Evolutionary conservation across 768 basidiomycete species (phyloP), one percentile per base, ranked within the genome.

Genomic region (Candolleomyces eurysporus): DNA sequence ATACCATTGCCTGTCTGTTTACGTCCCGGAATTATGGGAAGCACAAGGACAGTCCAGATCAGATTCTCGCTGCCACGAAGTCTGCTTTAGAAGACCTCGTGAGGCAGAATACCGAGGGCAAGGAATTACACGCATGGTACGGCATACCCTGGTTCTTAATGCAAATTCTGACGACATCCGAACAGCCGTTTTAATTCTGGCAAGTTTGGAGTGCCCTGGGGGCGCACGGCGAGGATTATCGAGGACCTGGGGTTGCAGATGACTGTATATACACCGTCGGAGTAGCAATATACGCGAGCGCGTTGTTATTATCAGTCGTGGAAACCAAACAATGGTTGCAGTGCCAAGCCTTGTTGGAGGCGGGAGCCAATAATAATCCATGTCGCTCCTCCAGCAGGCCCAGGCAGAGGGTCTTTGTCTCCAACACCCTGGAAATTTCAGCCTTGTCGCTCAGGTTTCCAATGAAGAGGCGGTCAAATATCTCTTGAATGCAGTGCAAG

Each of bases 371-470:
- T 60, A 59, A 58, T 57, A 60, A 51, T 42, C 48, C 60, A 71
- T 71, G 67, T 64, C 72, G 58, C 63, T 68, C 48, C 70, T 73
- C 22, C 74, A 74, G 55, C 85, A 85, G 71, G 76, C 79, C 11
- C 84, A 84, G 54, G 75, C 78, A 7, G 89, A 90, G 57, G 80
- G 84, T 13, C 76, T 87, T 60, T 90, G 86, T 67, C 84, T 92
- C 26, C 85, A 86, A 49, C 90, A 82, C 68, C 90, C 91, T 31
- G 89, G 91, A 62, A 78, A 79, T 46, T 73, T 92, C 1, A 83
- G 84, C 0, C 71, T 80, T 3, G 87, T 90, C 63, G 63, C 79
- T 48, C 82, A 80, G 21, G 68, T 92, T 17, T 79, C 73, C 1
- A 76, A 84, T 49, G 89, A 90, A 16, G 69, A 68, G 26, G 90